phyloP scores from a whole-genome alignment of 257 asterid species.

The Plectranthus barbatus region DNA sequence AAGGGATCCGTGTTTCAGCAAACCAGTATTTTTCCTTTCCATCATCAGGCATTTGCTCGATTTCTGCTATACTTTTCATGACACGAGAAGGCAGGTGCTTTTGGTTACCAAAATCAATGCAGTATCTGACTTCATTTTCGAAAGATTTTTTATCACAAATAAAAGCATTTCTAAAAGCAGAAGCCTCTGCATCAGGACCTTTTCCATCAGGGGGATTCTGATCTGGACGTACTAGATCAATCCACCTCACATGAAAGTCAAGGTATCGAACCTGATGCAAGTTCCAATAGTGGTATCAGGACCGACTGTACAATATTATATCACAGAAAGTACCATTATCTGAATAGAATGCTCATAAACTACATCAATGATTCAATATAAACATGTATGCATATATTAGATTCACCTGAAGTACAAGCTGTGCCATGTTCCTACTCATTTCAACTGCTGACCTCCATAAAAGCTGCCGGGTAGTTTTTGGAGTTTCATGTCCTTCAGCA shows the following conservation, averaged over 20 bases:
- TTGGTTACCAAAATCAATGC: conserved; percentile 68
- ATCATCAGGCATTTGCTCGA: conserved; percentile 40
- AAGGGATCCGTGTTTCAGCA: conserved; percentile 62
- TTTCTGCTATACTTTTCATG: conserved; percentile 56
- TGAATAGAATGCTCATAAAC: conserved; percentile 1
- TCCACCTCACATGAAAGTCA: conserved; percentile 77
- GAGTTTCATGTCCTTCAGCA: conserved; percentile 49
- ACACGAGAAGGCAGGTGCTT: conserved; percentile 87
- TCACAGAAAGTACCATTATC: conserved; percentile 5
- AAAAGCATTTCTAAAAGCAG: conserved; percentile 78
- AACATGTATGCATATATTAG: neutral
- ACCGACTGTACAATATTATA: neutral
- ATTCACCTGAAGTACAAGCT: conserved; percentile 79
- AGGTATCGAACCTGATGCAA: conserved; percentile 71
- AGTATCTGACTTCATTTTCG: conserved; percentile 51
- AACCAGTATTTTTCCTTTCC: conserved; percentile 80
- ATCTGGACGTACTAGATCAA: conserved; percentile 69
- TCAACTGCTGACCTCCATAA: conserved; percentile 89
- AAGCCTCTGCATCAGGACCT: conserved; percentile 66
- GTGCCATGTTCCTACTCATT: conserved; percentile 63
- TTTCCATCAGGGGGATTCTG: conserved; percentile 59
- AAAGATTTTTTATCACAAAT: conserved; percentile 47
- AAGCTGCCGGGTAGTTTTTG: conserved; percentile 60
- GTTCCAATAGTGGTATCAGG: conserved; percentile 9
- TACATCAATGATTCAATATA: neutral